Percentiles rank a stretch among this genome's conserved stretches.
phyloP scores from a whole-genome alignment of 345 rosid genomes.

The Aethionema arabicum region DNA sequence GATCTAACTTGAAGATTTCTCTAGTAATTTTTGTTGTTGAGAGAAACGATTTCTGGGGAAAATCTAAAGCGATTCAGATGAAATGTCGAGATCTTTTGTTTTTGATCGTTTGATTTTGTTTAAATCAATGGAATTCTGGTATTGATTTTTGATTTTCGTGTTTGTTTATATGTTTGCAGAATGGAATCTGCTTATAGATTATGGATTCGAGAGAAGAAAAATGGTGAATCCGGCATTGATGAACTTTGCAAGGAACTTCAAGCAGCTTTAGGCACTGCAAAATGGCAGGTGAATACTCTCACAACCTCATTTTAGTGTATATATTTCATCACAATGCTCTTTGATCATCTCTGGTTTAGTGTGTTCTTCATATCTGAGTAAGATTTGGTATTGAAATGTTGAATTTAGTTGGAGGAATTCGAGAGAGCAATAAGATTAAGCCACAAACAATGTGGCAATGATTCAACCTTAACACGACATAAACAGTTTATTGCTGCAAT shows the following conservation, averaged over 20 bases:
- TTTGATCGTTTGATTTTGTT: background rate
- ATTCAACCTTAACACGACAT: constrained; percentile 57
- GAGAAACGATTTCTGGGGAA: too few species aligned
- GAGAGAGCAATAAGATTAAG: constrained; percentile 71
- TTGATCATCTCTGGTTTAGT: constrained; percentile 3
- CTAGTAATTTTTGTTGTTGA: background rate
- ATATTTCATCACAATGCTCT: background rate
- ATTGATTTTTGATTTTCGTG: background rate
- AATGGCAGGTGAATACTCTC: constrained; percentile 70
- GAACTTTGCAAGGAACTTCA: constrained; percentile 68
- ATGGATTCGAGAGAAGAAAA: constrained; percentile 65
- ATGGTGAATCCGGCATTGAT: constrained; percentile 41
- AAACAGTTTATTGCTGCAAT: constrained; percentile 71
- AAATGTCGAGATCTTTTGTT: background rate
- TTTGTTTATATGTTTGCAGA: constrained; percentile 37
- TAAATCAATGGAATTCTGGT: background rate
- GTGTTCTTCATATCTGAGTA: background rate
- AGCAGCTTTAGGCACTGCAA: constrained; percentile 76
- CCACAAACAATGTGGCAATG: constrained; percentile 42
- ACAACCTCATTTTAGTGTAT: background rate
- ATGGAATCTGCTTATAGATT: constrained; percentile 76
- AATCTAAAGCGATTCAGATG: background rate
- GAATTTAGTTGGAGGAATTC: constrained; percentile 71
- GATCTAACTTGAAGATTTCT: background rate
- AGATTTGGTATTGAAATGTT: constrained; percentile 3